Evolutionary conservation across 345 rosid genomes (phyloP).

Genomic region (Populus alba): DNA sequence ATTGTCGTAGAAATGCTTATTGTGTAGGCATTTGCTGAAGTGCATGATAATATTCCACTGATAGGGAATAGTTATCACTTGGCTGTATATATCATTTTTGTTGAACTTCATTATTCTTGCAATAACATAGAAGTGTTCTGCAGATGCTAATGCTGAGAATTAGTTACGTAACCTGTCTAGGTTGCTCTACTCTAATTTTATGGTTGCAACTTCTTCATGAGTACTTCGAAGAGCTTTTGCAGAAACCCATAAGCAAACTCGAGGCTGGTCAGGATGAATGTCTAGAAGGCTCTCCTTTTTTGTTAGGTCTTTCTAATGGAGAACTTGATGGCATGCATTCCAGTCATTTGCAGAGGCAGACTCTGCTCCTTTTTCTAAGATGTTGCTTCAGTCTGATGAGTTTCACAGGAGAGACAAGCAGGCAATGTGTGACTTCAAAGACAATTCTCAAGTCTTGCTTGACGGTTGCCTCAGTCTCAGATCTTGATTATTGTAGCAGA

Average conservation of each 20-base stretch:
- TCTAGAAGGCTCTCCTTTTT: slow-evolving; percentile 83
- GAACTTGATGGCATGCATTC: slow-evolving; percentile 28
- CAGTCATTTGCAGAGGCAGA: slow-evolving; percentile 59
- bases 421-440: slow-evolving; percentile 29
- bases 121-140: slow-evolving; percentile 14
- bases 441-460: slow-evolving; percentile 21
- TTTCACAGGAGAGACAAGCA: slow-evolving; percentile 31
- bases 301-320: slow-evolving; percentile 37
- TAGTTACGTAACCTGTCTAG: slow-evolving; percentile 44
- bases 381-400: slow-evolving; percentile 58
- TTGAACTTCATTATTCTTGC: not conserved
- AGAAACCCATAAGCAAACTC: slow-evolving; percentile 29
- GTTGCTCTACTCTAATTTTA: slow-evolving; percentile 37
- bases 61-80: not conserved
- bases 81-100: not conserved
- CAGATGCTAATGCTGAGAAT: slow-evolving; percentile 85
- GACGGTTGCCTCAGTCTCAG: slow-evolving; percentile 17
- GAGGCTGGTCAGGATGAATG: slow-evolving; percentile 35
- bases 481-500: slow-evolving; percentile 28
- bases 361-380: slow-evolving; percentile 64
- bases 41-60: not conserved
- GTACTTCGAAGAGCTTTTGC: slow-evolving; percentile 55
- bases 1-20: not conserved
- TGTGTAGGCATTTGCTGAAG: not conserved
- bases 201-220: slow-evolving; percentile 74